Base-by-base conservation (phyloP, 2,329 filamentous ascomycete genomes). In the Penicillium sp. region DNA sequence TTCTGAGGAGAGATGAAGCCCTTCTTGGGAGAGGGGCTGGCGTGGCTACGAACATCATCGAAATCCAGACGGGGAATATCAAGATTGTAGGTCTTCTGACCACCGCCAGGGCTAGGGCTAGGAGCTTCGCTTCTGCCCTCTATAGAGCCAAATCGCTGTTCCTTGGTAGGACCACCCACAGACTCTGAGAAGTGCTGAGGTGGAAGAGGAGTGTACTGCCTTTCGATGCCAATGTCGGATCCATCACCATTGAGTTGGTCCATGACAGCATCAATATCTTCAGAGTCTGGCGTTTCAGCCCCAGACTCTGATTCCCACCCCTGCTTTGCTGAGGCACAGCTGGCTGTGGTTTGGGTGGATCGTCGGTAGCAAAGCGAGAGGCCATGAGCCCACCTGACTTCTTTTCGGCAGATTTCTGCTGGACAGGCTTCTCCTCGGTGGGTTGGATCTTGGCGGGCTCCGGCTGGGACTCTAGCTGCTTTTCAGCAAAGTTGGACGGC, bases 261-360 rank as follows among this genome's bases (percentile, higher is more conserved):
- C 90, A 97, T 96, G 47, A 96, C 85, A 42, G 88, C 90, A 75
- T 96, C 92, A 64, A 96, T 92, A 67, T 96, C 91, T 61, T 93
- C 66, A 33, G 72, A 70, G 50, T 75, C 63, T n/a, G 63, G 64
- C 0, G 72, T 73, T 21, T 73, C 71, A 5, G 64, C 54, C 2
- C 57, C 65, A 6, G 65, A 65, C 44, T 61, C 61, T 13, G 61
- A 47, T 46, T 49, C 39, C 45, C 34, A 24, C 34, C 34, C 21
- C n/a, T 21, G 12, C 33, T 21, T 21, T 48, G 10, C 47, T 26
- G 24, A 15, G 45, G 38, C 18, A 29, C 28, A 18, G 46, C 49
- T 6, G 49, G 43, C 26, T 62, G 59, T 8, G 51, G 52, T 49
- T 63, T 62, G 29, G 65, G 60, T 18, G 67, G 62, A 26, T 59